These are phyloP conservation scores for Ascochyta viciae-villosae DNA, from an alignment of 2,329 filamentous ascomycete genomes.

Conservation along the genomic window DNA sequence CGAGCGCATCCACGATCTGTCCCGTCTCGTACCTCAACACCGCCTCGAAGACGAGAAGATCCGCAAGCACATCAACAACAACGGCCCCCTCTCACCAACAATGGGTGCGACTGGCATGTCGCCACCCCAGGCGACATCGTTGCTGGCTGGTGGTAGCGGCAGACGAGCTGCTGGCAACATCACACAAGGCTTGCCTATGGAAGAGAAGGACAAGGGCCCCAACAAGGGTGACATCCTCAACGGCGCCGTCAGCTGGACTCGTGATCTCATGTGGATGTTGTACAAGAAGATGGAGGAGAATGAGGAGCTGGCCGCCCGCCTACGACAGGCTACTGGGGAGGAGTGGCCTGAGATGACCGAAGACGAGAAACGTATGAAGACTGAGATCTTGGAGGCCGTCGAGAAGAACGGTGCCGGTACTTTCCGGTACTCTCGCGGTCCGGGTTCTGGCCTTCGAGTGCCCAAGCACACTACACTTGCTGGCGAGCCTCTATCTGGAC, in stretches of 20 bases:
- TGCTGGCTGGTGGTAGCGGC: conserved; percentile 83
- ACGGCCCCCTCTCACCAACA: conserved; percentile 85
- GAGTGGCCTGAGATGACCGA: conserved; percentile 66
- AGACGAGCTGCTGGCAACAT: conserved; percentile 85
- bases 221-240: conserved; percentile 99
- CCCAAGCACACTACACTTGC: conserved; percentile 92
- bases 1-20: conserved; percentile 95
- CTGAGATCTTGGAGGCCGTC: conserved; percentile 86
- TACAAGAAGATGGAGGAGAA: conserved; percentile 89
- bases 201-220: conserved; percentile 97
- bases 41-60: conserved; percentile 97
- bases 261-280: conserved; percentile 97
- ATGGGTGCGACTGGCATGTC: conserved; percentile 73
- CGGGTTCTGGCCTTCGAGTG: conserved; percentile 86
- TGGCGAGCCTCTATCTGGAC: conserved; percentile 71
- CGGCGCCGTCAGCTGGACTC: conserved; percentile 94
- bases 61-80: conserved; percentile 91
- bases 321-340: conserved; percentile 58
- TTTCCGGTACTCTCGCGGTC: conserved; percentile 84
- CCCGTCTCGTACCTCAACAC: conserved; percentile 89
- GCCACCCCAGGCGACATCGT: conserved; percentile 81
- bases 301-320: conserved; percentile 76
- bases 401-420: conserved; percentile 76
- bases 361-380: conserved; percentile 94
- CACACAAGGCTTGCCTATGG: conserved; percentile 87